A percentile compares a stretch with the other conserved stretches of the same genome.
phyloP scores from a whole-genome alignment of 345 rosid species.

The Durio zibethinus region DNA sequence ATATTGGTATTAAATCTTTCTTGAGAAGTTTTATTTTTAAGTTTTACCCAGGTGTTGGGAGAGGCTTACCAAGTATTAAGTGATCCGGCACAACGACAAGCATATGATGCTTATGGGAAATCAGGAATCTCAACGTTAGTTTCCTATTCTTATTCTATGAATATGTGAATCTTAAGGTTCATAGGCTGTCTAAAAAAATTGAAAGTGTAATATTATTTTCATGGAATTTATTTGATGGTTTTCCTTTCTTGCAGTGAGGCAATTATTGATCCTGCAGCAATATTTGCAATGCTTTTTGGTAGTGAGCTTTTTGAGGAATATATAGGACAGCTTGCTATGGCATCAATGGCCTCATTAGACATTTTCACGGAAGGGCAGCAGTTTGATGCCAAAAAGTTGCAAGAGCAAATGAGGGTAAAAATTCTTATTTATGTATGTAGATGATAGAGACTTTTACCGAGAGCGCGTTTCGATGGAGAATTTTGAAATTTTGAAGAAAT shows the following conservation, averaged over 20 bases:
- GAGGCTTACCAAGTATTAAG: conserved; percentile 98
- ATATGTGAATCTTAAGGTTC: conserved; percentile 22
- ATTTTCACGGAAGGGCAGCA: conserved; percentile 79
- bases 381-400: conserved; percentile 76
- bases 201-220: neutral
- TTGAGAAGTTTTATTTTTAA: neutral
- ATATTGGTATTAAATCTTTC: neutral
- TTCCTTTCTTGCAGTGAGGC: conserved; percentile 60
- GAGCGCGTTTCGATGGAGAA: too few species aligned
- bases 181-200: conserved; percentile 6
- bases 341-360: conserved; percentile 97
- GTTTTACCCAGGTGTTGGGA: conserved; percentile 62
- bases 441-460: neutral
- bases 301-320: conserved; percentile 96
- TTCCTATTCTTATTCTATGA: conserved; percentile 25
- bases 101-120: conserved; percentile 89
- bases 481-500: too few species aligned
- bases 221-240: conserved; percentile 17
- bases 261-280: conserved; percentile 90
- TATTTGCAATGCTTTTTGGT: conserved; percentile 98
- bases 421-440: neutral
- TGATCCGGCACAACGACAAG: conserved; percentile 86
- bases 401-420: conserved; percentile 85
- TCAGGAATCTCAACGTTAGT: conserved; percentile 94
- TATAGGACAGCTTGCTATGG: conserved; percentile 98